These are phyloP conservation scores for Xylaria sp. DNA, from an alignment of 2,329 filamentous ascomycete species.

Conservation along the genomic window DNA sequence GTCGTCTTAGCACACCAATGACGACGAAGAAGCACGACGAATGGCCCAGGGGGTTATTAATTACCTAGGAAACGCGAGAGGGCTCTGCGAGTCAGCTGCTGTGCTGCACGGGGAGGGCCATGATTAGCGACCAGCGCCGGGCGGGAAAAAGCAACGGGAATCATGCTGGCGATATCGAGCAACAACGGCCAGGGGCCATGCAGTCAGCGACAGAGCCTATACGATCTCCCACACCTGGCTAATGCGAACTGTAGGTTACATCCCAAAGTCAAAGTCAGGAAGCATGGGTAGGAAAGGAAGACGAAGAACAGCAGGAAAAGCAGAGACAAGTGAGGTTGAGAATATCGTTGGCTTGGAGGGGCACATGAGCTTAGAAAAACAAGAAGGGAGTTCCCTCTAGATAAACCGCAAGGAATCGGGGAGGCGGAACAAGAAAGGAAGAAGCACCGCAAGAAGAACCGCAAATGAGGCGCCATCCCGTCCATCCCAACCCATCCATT, in stretches of 20 bases:
- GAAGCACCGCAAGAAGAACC: conserved; percentile 19
- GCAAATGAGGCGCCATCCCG: conserved; percentile 28
- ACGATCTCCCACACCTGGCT: conserved; percentile 42
- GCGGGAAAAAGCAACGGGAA: conserved; percentile 45
- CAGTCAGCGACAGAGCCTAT: conserved; percentile 36
- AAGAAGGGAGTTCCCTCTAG: conserved; percentile 9
- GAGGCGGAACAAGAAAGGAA: conserved; percentile 8
- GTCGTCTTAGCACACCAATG: conserved; percentile 45
- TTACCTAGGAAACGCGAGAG: conserved; percentile 47
- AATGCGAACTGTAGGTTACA: conserved; percentile 37
- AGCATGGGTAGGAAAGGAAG: conserved; percentile 6
- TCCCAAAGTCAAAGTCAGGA: conserved; percentile 20
- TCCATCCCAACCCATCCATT: conserved; percentile 9
- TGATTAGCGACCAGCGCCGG: conserved; percentile 47
- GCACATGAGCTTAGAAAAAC: not conserved
- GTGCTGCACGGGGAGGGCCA: conserved; percentile 44
- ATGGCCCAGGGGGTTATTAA: conserved; percentile 28
- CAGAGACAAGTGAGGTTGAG: conserved; percentile 1
- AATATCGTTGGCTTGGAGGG: conserved; percentile 3
- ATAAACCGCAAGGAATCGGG: conserved; percentile 16
- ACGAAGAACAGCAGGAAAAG: not conserved
- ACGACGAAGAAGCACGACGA: conserved; percentile 11
- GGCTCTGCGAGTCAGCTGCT: conserved; percentile 41
- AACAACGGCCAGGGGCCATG: conserved; percentile 42
- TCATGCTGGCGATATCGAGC: conserved; percentile 42